Base-by-base conservation (phyloP, 2,329 filamentous ascomycete species). In the Neocucurbitaria cava region DNA sequence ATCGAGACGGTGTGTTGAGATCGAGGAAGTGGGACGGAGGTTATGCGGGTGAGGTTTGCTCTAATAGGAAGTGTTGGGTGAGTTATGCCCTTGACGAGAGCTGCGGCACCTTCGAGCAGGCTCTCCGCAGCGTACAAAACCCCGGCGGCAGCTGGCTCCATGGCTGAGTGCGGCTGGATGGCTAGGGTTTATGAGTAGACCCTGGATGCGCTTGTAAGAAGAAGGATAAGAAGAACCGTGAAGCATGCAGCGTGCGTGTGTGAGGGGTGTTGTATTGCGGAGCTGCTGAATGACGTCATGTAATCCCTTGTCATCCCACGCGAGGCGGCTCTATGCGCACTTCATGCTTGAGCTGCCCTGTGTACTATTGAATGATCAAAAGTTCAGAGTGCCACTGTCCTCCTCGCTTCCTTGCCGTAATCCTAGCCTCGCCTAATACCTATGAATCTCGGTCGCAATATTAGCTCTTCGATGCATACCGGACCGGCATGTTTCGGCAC, bases 1-100 rank as follows among this genome's bases (percentile, higher is more conserved):
- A 84, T 71, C 3, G 81, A 83, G 43, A 85, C 62, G 2, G 81
- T 82, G 68, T 86, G 83, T 40, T 79, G 70, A 8, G 79, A 78
- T 49, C 83, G 78, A 6, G 78, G 76, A 10, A 87, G 75, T 52
- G 72, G 54, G 55, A 77, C 61, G 59, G 77, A 65, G 54, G 65
- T 77, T 46, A 86, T 77, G 47, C 79, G 81, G 9, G 74, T 77
- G 40, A 85, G 77, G 1, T 78, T 78, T 7, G 81, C 81, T 55
- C 79, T 82, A 47, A 85, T 73, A 10, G 82, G 82, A 40, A 81
- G 76, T 0, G 83, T 83, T 1, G 83, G 81, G 46, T 79, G 70
- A 8, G 75, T 74, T 13, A 79, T 72, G 52, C 77, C 77, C 55
- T 82, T 81, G 23, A 81, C 79, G 5, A 84, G 69, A 23, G 81